Percentiles rank a stretch among this genome's conserved stretches.
Evolutionary conservation across 2,329 filamentous ascomycete species (phyloP).

Genomic region (Dichotomopilus funicola): DNA sequence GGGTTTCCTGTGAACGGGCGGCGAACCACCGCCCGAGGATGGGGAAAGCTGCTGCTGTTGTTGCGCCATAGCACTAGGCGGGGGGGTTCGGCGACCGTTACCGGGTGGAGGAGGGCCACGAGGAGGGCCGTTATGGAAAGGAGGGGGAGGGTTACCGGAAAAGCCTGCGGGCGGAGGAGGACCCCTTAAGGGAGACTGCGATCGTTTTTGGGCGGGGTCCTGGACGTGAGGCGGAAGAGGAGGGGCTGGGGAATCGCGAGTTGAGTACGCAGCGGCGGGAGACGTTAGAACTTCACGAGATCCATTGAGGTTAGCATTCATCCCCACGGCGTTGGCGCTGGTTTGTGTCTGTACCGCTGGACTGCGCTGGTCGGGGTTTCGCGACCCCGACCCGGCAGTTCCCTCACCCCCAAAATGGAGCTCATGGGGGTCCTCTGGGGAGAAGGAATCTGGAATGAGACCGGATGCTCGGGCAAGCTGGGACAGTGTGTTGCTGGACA

Average conservation of each 20-base stretch:
- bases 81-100: constrained; percentile 20
- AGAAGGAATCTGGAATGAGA: constrained; percentile 33
- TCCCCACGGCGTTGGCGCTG: constrained; percentile 41
- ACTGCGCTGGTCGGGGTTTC: constrained; percentile 33
- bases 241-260: constrained; percentile 32
- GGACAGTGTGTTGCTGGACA: constrained; percentile 74
- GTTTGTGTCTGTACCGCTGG: constrained; percentile 47
- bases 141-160: constrained; percentile 25
- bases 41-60: constrained; percentile 10
- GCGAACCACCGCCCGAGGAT: constrained; percentile 21
- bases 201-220: constrained; percentile 35
- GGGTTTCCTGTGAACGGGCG: constrained; percentile 28
- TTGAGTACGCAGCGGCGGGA: constrained; percentile 31
- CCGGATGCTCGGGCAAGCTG: constrained; percentile 69
- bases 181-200: constrained; percentile 39
- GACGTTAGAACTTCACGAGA: constrained; percentile 48
- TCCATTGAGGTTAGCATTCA: constrained; percentile 48
- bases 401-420: constrained; percentile 26
- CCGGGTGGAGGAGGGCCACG: neutral
- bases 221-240: constrained; percentile 39
- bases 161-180: constrained; percentile 27
- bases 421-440: constrained; percentile 26
- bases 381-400: constrained; percentile 28
- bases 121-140: constrained; percentile 25
- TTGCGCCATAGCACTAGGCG: constrained; percentile 10